phyloP scores from a whole-genome alignment of 2,329 filamentous ascomycete species.

The Fusarium palustre region DNA sequence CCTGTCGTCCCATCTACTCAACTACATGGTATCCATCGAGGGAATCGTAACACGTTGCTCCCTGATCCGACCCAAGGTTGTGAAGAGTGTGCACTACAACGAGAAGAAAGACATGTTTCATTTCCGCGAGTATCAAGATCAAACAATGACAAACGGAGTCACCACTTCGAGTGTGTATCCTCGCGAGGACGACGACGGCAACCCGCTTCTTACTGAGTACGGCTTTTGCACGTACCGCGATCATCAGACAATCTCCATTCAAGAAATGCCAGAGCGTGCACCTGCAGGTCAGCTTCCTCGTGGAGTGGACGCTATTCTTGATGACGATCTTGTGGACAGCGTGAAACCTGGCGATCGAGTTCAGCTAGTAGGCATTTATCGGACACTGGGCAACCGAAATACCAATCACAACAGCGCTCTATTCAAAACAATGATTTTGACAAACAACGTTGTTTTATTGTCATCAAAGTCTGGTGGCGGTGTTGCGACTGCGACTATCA shows the following conservation, averaged over 20 bases:
- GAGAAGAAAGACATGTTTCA: conserved; percentile 88
- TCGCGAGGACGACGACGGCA: conserved; percentile 91
- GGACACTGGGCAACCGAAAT: conserved; percentile 94
- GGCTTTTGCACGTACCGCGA: conserved; percentile 96
- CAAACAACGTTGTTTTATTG: conserved; percentile 93
- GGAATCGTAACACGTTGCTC: conserved; percentile 98
- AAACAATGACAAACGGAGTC: conserved; percentile 95
- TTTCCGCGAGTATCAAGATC: conserved; percentile 91
- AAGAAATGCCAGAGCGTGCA: conserved; percentile 98
- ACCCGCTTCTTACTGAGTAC: conserved; percentile 93
- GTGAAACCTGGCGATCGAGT: conserved; percentile 97
- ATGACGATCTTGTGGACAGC: conserved; percentile 94
- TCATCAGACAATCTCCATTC: conserved; percentile 97
- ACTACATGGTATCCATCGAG: conserved; percentile 96
- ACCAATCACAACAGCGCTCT: conserved; percentile 89
- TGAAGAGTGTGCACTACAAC: conserved; percentile 97
- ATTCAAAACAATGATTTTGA: conserved; percentile 93
- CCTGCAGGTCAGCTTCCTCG: conserved; percentile 95
- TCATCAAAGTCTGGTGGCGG: conserved; percentile 97
- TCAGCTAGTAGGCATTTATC: conserved; percentile 95
- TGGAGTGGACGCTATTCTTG: conserved; percentile 94
- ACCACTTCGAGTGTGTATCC: conserved; percentile 94
- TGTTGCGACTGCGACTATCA: conserved; percentile 90
- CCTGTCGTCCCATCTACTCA: conserved; percentile 87
- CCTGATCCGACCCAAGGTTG: conserved; percentile 94